Evolutionary conservation across 2,329 filamentous ascomycete species (phyloP), one percentile per base, ranked within the genome.

Genomic region (Lecanicillium sp.): DNA sequence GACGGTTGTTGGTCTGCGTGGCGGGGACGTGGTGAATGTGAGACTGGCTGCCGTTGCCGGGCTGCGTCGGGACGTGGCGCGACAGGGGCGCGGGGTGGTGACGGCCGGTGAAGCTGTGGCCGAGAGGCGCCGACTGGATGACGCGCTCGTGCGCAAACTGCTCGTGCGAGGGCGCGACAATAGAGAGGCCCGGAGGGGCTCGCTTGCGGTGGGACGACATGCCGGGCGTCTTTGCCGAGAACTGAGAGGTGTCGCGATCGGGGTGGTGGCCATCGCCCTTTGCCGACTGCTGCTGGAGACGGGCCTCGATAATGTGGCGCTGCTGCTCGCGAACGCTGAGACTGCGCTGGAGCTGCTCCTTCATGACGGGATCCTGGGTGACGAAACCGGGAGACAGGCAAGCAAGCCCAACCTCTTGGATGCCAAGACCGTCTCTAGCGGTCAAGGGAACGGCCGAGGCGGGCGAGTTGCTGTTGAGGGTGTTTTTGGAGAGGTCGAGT

Each of bases 371-470:
- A 66, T 98, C 90, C 59, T 97, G 87, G 14, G 93, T 97, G 56
- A 94, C 84, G 61, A 98, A 97, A 46, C 93, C 93, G 0, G 93
- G 93, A 2, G 93, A 97, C 48, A 98, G 74, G 61, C 93, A 98
- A 35, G 91, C 91, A 49, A 97, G 77, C 50, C 93, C 93, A 21
- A 97, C 87, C 67, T 96, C 89, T 59, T 95, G 90, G 61, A 97
- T 91, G 35, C 78, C 87, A 30, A 93, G 71, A 19, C 84, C 80
- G 38, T 94, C 88, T 56, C 88, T 80, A 20, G 84, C 84, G 8
- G 88, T 93, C 67, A 94, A 73, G 30, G 89, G 85, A 32, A 89
- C 81, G 44, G 83, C 83, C 5, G 85, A 79, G 26, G 71, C 71
- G 23, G 79, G 75, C 12, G 74, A 73, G 48, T 71, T 75, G 51